Evolutionary conservation across 805 yeast genomes (phyloP), one percentile per base, ranked within the genome.

Genomic region (Candida insectalens): DNA sequence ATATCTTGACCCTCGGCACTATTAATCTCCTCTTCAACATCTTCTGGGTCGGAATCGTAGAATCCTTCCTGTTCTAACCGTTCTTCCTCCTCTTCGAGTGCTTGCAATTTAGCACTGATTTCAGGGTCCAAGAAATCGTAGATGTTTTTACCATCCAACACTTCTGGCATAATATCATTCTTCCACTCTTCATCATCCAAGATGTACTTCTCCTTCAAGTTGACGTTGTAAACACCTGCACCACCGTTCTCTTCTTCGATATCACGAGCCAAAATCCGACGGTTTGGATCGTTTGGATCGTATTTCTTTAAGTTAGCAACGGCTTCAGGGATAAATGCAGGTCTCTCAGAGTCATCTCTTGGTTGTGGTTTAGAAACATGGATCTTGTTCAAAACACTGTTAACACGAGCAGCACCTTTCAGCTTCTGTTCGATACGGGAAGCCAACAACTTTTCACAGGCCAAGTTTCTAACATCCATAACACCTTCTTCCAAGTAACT

Each of bases 181-280:
- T 89, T 89, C 99, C 99, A 92, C 44, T 84, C 94, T 34, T 89
- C 97, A 55, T 92, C 89, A 47, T 89, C 98, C 47, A 92, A 68
- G 41, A 92, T 47, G 61, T 94, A 92, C 52, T 79, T 82, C 54
- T 89, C 97, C 58, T 87, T 84, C 63, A 92, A 69, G 65, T 92
- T 87, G 55, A 92, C 74, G 65, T 87, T 92, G 69, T 65, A 92
- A 23, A 92, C 98, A 69, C 98, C 98, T 29, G 98, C 96, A 56
- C 98, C 98, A 55, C 98, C 98, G 51, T 92, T 84, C 57, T 82
- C 96, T 32, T 71, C 80, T 65, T 92, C 98, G 42, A 87, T 67
- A 55, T 92, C 97, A 52, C 84, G 74, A 26, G 94, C 87, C 50
- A 92, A 71, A 45, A 51, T 68, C 55, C 87, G 74, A 59, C 95